Conservation (phyloP, 345 rosid species). For the Camelina hispida region DNA sequence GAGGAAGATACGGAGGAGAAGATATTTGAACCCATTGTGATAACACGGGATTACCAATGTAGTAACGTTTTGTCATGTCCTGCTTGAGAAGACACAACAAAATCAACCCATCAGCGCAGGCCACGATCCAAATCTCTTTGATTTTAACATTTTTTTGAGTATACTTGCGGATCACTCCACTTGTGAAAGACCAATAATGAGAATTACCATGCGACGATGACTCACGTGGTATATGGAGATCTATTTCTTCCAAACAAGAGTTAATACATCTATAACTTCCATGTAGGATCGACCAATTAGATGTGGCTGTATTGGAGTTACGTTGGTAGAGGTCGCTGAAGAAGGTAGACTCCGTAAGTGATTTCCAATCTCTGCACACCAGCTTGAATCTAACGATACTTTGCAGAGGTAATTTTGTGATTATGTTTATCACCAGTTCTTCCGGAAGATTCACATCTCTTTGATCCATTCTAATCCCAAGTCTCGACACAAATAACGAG, state of each 20-base stretch:
- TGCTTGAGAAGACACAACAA: not conserved
- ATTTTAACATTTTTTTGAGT: not conserved
- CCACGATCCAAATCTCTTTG: not conserved
- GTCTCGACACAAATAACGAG: too few relatives aligned
- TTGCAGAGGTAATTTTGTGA: not conserved
- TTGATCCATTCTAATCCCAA: not conserved
- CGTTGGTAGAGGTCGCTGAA: not conserved
- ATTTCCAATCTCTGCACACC: too few relatives aligned
- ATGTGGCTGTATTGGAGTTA: too few relatives aligned
- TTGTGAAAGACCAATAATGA: not conserved
- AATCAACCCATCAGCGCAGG: constrained; percentile 12
- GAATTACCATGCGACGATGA: not conserved
- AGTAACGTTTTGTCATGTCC: not conserved
- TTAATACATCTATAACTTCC: not conserved
- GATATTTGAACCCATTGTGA: constrained; percentile 19
- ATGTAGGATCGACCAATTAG: not conserved
- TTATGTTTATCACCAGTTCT: not conserved
- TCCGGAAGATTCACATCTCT: not conserved
- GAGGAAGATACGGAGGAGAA: not conserved
- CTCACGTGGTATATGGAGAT: not conserved
- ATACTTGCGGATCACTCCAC: not conserved
- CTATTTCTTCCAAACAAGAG: not conserved
- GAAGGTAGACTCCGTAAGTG: too few relatives aligned
- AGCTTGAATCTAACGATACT: not conserved
- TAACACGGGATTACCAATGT: not conserved